Base-by-base conservation (phyloP, 306 rosid genomes). In the Astragalus glycyphyllos region DNA sequence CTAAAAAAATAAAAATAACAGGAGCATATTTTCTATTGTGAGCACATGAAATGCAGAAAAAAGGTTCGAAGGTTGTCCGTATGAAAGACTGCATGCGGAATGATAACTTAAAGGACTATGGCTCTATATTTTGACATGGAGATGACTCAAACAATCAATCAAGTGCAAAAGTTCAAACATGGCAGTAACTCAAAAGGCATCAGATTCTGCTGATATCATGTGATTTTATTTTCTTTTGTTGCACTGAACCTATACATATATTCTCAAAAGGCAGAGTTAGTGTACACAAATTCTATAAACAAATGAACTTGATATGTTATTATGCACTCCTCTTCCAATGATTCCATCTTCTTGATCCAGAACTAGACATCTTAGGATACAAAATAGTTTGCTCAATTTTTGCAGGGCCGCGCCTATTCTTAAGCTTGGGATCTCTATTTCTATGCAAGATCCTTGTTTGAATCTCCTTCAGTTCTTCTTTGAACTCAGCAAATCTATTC, bases 341-440 rank as follows among this genome's bases (percentile, higher is more conserved):
- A 79, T 72, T n/a, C 72, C 87, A 34, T 14, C 66, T 76, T 69
- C 76, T 68, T 58, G 80, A 71, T 45, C 69, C 81, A 69, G 41
- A 73, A 76, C 79, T 67, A 49, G 86, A 79, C 11, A 74, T 80
- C 38, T 77, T 80, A 15, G 89, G 89, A 41, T 65, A 74, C 77
- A 86, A 60, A 41, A 78, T 82, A 61, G 54, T 72, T 74, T 83
- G 82, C 2, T 85, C 85, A 51, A 83, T 79, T 34, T 79, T 79
- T 0, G 74, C 81, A 14, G 83, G 85, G 16, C 88, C 90, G 0
- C 68, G 47, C 73, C 96, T 85, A 79, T 89, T 92, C 81, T 83
- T 84, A 35, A 83, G 89, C 78, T 58, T 76, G 23, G 84, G 80
- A 65, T 84, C 86, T n/a, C 59, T 72, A 42, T 92, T 87, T 75